These are phyloP conservation scores for Neurospora crassa DNA, from an alignment of 2,329 filamentous ascomycete species.

Conservation along the genomic window DNA sequence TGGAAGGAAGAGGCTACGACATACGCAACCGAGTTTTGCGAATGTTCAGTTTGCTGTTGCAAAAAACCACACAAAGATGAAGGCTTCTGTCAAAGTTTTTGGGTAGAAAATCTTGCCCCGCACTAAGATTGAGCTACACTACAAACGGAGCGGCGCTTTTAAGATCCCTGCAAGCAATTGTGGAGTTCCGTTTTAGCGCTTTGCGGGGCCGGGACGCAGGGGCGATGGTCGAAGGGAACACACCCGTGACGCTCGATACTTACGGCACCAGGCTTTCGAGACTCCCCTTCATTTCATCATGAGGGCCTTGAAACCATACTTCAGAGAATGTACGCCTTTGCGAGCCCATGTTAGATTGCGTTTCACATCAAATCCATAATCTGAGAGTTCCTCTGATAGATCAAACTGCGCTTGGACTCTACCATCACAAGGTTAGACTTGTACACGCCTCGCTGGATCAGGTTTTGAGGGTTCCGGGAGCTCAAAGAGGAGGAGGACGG, in stretches of 20 bases:
- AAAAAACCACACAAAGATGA: not conserved
- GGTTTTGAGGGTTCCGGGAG: slow-evolving; percentile 15
- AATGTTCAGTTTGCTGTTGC: not conserved
- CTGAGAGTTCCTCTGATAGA: not conserved
- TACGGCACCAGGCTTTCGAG: not conserved
- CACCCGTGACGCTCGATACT: no score
- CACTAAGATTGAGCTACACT: not conserved
- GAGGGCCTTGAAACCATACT: not conserved
- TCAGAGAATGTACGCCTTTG: not conserved
- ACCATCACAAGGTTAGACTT: slow-evolving; percentile 18
- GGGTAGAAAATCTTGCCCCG: not conserved
- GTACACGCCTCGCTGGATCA: slow-evolving; percentile 30
- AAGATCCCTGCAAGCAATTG: not conserved
- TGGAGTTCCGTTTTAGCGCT: not conserved
- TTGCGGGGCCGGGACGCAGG: not conserved
- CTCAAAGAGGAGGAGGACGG: not conserved
- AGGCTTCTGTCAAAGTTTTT: not conserved
- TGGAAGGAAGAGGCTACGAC: not conserved
- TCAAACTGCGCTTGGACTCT: not conserved
- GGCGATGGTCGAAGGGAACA: no score
- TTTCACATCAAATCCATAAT: no score
- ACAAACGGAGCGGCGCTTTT: not conserved
- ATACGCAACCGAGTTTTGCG: not conserved
- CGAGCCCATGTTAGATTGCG: no score
- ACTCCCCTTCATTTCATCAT: not conserved